These are phyloP conservation scores for Thermomucor indicae-seudaticae DNA, from an alignment of 371 early-diverging fungal genomes.

Conservation along the genomic window DNA sequence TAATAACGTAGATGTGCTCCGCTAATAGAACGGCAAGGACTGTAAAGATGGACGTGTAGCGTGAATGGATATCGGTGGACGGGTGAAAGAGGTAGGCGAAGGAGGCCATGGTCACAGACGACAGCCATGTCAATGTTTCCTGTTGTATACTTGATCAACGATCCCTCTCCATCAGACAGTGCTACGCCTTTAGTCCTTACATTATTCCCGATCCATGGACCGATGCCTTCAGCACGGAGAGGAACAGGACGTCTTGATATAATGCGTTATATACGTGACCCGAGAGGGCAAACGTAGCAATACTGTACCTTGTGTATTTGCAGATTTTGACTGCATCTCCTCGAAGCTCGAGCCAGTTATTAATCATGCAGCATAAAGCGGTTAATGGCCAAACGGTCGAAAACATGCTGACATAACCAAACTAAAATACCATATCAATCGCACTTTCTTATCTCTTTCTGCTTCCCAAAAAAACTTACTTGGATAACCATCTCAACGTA, in stretches of 20 bases:
- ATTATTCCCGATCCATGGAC: conserved; percentile 81
- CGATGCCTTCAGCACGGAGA: conserved; percentile 73
- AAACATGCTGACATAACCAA: conserved; percentile 87
- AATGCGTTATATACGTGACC: no score
- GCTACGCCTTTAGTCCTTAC: conserved; percentile 15
- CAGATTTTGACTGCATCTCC: conserved; percentile 87
- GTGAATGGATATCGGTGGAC: conserved; percentile 41
- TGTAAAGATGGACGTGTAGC: conserved; percentile 37
- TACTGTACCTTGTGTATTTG: conserved; percentile 57
- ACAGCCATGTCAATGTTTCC: conserved; percentile 61
- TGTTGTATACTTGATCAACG: background rate
- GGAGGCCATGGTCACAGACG: conserved; percentile 73
- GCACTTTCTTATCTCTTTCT: background rate
- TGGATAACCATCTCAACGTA: conserved; percentile 91
- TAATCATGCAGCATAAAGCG: conserved; percentile 72
- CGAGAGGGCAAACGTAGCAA: background rate
- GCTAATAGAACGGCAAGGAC: conserved; percentile 35
- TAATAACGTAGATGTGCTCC: conserved; percentile 39
- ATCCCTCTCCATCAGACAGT: background rate
- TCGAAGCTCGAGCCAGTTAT: conserved; percentile 87
- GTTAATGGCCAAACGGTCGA: conserved; percentile 83
- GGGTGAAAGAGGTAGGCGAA: conserved; percentile 67
- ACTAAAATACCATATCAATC: conserved; percentile 30
- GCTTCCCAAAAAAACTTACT: conserved; percentile 23
- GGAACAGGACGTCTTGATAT: conserved; percentile 73